Evolutionary conservation across 2,329 filamentous ascomycete species (phyloP).

Genomic region (Didymella pinodella): DNA sequence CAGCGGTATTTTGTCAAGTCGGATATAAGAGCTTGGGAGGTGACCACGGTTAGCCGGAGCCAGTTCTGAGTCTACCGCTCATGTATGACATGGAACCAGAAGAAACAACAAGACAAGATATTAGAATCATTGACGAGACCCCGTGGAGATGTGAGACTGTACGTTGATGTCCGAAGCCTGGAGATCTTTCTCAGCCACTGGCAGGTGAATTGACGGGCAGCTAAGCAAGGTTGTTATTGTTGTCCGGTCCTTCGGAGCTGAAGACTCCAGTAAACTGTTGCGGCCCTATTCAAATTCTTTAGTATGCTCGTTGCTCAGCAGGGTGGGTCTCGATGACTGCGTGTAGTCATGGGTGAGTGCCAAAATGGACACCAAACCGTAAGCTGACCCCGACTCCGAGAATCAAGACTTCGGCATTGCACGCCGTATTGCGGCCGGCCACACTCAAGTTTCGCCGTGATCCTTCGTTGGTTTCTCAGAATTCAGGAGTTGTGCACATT

Average conservation of each 20-base stretch:
- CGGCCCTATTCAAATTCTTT: neutral
- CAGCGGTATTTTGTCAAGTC: neutral
- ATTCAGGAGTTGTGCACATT: neutral
- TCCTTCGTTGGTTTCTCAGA: neutral
- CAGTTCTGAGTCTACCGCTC: neutral
- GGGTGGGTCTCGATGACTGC: neutral
- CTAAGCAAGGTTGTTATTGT: neutral
- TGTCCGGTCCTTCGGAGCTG: neutral
- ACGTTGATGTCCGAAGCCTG: neutral
- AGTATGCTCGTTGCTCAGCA: neutral
- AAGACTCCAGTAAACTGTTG: neutral
- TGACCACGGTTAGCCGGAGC: neutral
- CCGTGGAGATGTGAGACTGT: neutral
- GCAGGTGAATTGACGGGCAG: neutral
- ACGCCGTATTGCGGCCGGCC: too few species aligned
- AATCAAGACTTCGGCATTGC: neutral
- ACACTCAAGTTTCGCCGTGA: neutral
- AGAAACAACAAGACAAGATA: neutral
- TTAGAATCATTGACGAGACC: neutral
- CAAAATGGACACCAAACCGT: slow-evolving; percentile 4
- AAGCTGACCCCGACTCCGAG: slow-evolving; percentile 18
- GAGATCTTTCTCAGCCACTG: neutral
- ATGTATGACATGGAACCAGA: neutral
- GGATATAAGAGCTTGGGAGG: neutral
- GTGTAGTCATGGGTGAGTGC: neutral